Conservation (phyloP, 495 filamentous ascomycete species). For the Aspergillus cristatus region DNA sequence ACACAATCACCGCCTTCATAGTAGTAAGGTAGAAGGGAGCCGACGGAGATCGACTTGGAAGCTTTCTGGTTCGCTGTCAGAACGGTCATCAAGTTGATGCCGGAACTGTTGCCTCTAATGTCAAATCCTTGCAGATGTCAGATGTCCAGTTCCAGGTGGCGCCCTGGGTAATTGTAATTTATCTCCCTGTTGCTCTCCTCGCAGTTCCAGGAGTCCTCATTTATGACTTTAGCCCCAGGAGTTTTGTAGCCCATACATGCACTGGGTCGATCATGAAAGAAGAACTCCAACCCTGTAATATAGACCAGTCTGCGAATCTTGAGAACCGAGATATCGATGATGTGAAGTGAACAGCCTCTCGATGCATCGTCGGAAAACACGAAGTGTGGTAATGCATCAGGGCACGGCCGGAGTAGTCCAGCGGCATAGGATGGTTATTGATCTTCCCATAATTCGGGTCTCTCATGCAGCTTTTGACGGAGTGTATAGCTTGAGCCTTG, state of each 20-base stretch:
- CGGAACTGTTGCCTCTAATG: not conserved
- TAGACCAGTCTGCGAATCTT: not conserved
- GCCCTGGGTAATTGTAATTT: not conserved
- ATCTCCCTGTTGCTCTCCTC: too few relatives aligned
- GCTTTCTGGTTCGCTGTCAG: not conserved
- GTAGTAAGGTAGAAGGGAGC: not conserved
- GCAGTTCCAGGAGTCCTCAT: not conserved
- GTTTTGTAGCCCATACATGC: not conserved
- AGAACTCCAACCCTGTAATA: slow-evolving; percentile 3
- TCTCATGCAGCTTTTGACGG: not conserved
- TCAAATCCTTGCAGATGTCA: not conserved
- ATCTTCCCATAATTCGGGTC: too few relatives aligned
- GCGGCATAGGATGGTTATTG: not conserved
- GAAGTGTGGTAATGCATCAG: slow-evolving; percentile 2
- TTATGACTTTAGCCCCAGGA: not conserved
- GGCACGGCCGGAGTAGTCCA: slow-evolving; percentile 1
- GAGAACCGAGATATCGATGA: not conserved
- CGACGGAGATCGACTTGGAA: not conserved
- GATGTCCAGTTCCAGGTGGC: not conserved
- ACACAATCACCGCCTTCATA: not conserved
- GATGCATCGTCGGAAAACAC: not conserved
- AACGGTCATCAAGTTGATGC: not conserved
- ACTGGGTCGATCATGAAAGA: slow-evolving; percentile 2
- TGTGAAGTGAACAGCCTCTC: not conserved
- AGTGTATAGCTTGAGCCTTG: slow-evolving; percentile 1